Base-by-base conservation (phyloP, 2,329 filamentous ascomycete species). In the Venturia nashicola region DNA sequence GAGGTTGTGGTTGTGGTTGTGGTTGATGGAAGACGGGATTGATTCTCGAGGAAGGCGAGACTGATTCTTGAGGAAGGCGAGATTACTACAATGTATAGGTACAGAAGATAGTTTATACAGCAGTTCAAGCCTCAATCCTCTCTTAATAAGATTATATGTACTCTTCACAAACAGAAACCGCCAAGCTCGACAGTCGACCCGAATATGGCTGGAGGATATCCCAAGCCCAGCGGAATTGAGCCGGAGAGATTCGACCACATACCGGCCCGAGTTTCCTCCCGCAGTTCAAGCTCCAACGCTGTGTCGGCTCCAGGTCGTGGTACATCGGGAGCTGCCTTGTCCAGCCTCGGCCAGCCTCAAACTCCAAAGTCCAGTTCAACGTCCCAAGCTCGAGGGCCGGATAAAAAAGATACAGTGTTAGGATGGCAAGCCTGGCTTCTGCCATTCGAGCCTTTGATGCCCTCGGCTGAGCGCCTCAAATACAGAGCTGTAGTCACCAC, bases 1-100 rank as follows among this genome's bases (percentile, higher is more conserved):
- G 62, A 65, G 42, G 59, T 65, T 61, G 67, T 63, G 60, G n/a
- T 62, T 63, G 67, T n/a, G n/a, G n/a, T n/a, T n/a, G 39, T 42
- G n/a, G n/a, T 39, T 42, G 57, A 32, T 59, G 46, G 42, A 39
- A 43, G 14, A 14, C 2, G 40, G 40, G 36, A 42, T 23, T 18
- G 14, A n/a, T 7, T 40, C 18, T 57, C 39, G 34, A n/a, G 27
- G 51, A 36, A 65, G 64, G 65, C 64, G 61, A 61, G 43, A n/a
- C n/a, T 18, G 14, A n/a, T 7, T 40, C 18, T 57, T 57, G 34
- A n/a, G 27, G 51, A 36, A 65, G 64, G 65, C 64, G 61, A 61
- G 43, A n/a, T n/a, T 9, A 18, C 32, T 36, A n/a, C 51, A 57
- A 57, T 8, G 14, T 51, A 27, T 27, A n/a, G n/a, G n/a, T n/a